Evolutionary conservation across 805 yeast species (phyloP), one percentile per base, ranked within the genome.

Genomic region (Metschnikowia koreensis): DNA sequence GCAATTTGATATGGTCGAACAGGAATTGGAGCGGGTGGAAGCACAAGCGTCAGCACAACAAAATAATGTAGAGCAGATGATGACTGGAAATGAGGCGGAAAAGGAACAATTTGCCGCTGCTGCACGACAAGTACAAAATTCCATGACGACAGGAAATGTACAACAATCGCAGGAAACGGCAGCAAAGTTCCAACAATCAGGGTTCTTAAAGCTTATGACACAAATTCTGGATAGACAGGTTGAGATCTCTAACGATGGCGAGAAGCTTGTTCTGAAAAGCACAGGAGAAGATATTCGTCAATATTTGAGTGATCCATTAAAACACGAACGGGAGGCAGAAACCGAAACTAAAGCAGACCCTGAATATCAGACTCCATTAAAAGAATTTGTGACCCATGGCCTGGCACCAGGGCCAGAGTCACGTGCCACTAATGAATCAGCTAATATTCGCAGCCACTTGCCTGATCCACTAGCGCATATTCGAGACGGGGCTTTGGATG

Each of bases 401-500:
- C 42, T 12, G 33, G 48, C n/a, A 36, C 39, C 37, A 13, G 26
- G 13, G 22, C 43, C 9, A 34, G 31, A 36, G 17, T 11, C 41
- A 40, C 53, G 44, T 47, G 53, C 38, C 54, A 62, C 58, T 17
- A 55, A 37, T 59, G 66, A 39, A 45, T 56, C 54, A 31, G 58
- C 41, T 39, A 49, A 51, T 31, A 52, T 59, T 29, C 49, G 58
- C 10, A 62, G 62, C 52, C 73, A 64, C 43, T 62, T 73, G 33
- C 78, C 79, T 1, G 79, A 74, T 47, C 79, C 79, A 0, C 60
- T 74, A 44, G 75, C 77, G 5, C 79, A 74, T 53, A 66, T 74
- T 22, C 62, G 61, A 40, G 76, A 74, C 47, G 78, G 78, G 2
- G 67, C 60, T n/a, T 59, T 74, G 9, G 60, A 55, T 11, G 68